Evolutionary conservation across 768 basidiomycete genomes (phyloP).

Genomic region (Lactarius hatsudake): DNA sequence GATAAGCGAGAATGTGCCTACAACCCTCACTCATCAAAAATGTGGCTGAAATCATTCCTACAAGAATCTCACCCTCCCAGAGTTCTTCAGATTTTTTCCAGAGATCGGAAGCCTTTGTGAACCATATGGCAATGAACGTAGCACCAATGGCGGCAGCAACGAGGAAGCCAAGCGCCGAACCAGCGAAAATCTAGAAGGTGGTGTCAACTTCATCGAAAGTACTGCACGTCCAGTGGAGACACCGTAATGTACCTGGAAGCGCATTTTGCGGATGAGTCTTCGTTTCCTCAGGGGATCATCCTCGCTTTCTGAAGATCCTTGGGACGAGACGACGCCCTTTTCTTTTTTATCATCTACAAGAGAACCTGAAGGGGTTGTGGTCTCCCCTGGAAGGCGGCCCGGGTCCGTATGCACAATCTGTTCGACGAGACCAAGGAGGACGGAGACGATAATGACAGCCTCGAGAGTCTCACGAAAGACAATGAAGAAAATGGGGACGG

Average conservation of each 20-base stretch:
- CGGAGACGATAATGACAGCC: conserved; percentile 88
- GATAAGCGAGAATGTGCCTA: conserved; percentile 68
- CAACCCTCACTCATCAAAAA: not conserved
- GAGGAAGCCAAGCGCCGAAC: conserved; percentile 69
- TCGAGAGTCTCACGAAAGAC: conserved; percentile 94
- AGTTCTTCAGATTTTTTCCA: conserved; percentile 82
- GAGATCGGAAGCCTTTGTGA: conserved; percentile 82
- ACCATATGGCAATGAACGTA: conserved; percentile 93
- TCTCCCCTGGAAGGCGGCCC: not conserved
- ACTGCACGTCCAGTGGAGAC: not conserved
- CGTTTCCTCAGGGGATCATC: conserved; percentile 34
- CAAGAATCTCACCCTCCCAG: conserved; percentile 76
- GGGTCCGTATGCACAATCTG: conserved; percentile 55
- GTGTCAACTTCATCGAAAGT: not conserved
- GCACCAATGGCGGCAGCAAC: conserved; percentile 83
- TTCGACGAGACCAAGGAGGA: conserved; percentile 88
- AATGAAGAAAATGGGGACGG: conserved; percentile 93
- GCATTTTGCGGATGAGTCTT: conserved; percentile 60
- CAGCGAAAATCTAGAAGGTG: conserved; percentile 65
- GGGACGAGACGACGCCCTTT: not conserved
- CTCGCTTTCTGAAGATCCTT: conserved; percentile 23
- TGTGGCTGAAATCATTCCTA: conserved; percentile 2
- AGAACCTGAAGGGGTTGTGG: not conserved
- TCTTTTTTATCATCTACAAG: conserved; percentile 3
- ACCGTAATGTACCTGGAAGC: conserved; percentile 50